Conservation (phyloP, 1,284 basidiomycete genomes). For the Agaricales sp. region DNA sequence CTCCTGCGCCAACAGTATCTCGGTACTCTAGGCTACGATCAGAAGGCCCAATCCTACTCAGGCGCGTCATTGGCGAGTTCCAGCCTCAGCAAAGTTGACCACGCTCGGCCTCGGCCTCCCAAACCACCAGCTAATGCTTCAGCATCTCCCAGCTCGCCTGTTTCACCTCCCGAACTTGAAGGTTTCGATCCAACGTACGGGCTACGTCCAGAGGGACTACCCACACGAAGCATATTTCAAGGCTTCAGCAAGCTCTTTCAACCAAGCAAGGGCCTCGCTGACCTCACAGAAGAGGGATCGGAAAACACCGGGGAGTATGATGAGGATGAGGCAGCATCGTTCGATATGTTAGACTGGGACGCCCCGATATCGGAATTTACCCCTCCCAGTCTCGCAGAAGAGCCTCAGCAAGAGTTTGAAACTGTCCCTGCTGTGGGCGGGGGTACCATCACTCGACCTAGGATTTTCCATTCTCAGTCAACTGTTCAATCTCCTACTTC, state of each 20-base stretch:
- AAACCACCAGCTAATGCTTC: not conserved
- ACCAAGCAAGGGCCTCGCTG: constrained; percentile 62
- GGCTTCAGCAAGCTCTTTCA: constrained; percentile 65
- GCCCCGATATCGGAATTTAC: constrained; percentile 24
- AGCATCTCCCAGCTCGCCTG: not conserved
- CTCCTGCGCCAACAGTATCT: not conserved
- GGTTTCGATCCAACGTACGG: constrained; percentile 96
- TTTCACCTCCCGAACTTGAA: constrained; percentile 65
- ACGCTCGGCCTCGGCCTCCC: not conserved
- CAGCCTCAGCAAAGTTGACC: not conserved
- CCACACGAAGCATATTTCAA: constrained; percentile 61
- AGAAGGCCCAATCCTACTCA: not conserved
- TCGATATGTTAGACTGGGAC: constrained; percentile 62
- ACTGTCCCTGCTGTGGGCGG: constrained; percentile 55
- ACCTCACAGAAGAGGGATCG: constrained; percentile 62
- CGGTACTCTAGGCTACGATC: not conserved
- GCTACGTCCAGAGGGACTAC: constrained; percentile 85
- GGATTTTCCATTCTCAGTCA: constrained; percentile 67
- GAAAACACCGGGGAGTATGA: constrained; percentile 35
- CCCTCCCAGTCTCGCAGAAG: constrained; percentile 13
- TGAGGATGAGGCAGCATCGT: constrained; percentile 37
- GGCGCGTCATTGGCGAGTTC: not conserved
- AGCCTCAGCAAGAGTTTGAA: constrained; percentile 14
- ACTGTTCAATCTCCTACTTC: constrained; percentile 26
- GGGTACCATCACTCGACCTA: constrained; percentile 57